phyloP scores from a whole-genome alignment of 2,329 filamentous ascomycete genomes.

The Thielaviopsis musarum region DNA sequence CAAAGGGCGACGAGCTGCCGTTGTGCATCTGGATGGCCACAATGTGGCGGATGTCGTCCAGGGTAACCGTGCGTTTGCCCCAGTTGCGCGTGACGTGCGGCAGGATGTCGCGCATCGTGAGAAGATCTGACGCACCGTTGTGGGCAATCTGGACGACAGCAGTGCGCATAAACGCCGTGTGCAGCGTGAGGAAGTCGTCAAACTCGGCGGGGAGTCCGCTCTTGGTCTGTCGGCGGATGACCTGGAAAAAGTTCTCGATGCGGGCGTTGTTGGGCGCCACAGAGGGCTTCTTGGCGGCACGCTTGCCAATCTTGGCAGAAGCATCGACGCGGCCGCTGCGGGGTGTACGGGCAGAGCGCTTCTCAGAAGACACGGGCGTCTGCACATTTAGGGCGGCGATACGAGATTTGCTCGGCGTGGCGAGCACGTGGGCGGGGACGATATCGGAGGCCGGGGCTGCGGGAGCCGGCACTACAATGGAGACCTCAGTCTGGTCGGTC shows the following conservation, averaged over 20 bases:
- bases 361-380: constrained; percentile 6
- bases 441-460: background rate
- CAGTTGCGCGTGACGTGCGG: constrained; percentile 50
- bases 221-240: constrained; percentile 13
- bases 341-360: constrained; percentile 10
- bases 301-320: constrained; percentile 8
- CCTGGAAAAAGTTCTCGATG: constrained; percentile 26
- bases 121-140: constrained; percentile 43
- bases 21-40: constrained; percentile 39
- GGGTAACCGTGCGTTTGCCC: constrained; percentile 51
- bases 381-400: background rate
- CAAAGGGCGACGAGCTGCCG: constrained; percentile 22
- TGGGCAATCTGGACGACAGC: constrained; percentile 54
- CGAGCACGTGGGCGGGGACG: constrained; percentile 1
- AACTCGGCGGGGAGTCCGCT: constrained; percentile 33
- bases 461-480: background rate
- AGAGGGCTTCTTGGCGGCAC: constrained; percentile 12
- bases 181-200: constrained; percentile 43
- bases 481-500: constrained; percentile 2
- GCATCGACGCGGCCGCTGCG: constrained; percentile 10
- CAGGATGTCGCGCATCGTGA: constrained; percentile 44
- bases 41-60: constrained; percentile 48
- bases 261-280: constrained; percentile 11
- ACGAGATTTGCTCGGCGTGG: constrained; percentile 4
- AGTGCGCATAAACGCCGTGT: constrained; percentile 51